phyloP scores from a whole-genome alignment of 129 eudicot species.

The Calendula officinalis region DNA sequence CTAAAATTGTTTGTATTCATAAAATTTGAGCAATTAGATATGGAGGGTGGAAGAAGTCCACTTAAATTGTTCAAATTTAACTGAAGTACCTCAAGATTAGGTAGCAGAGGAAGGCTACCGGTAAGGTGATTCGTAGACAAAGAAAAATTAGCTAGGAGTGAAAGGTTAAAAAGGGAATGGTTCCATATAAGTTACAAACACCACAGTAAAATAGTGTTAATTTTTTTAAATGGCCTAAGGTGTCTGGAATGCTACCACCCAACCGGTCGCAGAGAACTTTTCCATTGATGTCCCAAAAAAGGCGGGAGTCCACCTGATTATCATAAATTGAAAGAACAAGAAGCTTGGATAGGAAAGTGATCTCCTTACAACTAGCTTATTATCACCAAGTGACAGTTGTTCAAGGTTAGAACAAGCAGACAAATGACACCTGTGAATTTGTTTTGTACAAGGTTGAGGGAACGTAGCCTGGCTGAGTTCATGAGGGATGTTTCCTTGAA shows the following conservation, averaged over 20 bases:
- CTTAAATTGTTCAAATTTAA: too few species aligned
- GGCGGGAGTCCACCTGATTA: conserved; percentile 17
- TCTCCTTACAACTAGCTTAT: neutral
- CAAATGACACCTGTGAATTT: neutral
- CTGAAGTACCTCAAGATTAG: too few species aligned
- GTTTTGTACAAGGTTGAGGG: neutral
- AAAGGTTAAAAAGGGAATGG: conserved; percentile 6
- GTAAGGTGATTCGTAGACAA: neutral
- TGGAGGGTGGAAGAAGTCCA: conserved; percentile 12
- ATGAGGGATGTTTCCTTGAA: too few species aligned
- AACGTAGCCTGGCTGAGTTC: neutral
- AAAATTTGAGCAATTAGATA: neutral
- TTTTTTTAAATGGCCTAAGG: neutral
- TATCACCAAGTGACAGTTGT: neutral
- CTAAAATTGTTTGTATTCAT: too few species aligned
- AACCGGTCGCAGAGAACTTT: neutral
- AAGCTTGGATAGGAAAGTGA: conserved; percentile 5
- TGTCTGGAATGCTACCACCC: neutral
- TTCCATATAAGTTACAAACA: conserved; percentile 2
- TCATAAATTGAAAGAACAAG: neutral
- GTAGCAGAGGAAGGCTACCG: neutral
- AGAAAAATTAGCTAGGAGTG: neutral
- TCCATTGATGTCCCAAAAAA: conserved; percentile 6
- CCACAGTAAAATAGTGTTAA: neutral
- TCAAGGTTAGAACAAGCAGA: neutral